phyloP scores from a whole-genome alignment of 2,329 filamentous ascomycete species.

The Dactylonectria macrodidyma region DNA sequence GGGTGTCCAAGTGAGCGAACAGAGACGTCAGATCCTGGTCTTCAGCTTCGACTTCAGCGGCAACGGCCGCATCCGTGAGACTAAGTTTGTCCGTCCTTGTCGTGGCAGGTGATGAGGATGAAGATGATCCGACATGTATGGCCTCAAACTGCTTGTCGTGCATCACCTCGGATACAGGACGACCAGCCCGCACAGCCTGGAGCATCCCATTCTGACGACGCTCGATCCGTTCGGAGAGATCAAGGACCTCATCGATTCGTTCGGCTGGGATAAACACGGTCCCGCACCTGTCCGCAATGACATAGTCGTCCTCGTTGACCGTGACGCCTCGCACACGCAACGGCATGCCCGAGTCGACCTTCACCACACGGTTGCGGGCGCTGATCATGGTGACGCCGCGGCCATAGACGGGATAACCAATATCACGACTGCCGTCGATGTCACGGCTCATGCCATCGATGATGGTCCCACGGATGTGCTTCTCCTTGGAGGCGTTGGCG shows the following conservation, averaged over 20 bases:
- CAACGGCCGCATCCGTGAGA: not conserved
- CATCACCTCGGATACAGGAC: constrained; percentile 31
- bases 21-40: constrained; percentile 32
- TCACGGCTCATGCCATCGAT: constrained; percentile 53
- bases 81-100: too few relatives aligned
- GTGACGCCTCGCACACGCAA: constrained; percentile 34
- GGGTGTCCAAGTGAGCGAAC: constrained; percentile 31
- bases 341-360: constrained; percentile 33
- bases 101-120: too few relatives aligned
- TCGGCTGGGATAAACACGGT: constrained; percentile 31
- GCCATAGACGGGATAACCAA: constrained; percentile 53
- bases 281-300: constrained; percentile 37
- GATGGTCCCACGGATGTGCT: constrained; percentile 48
- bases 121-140: not conserved
- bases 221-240: constrained; percentile 29
- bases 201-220: constrained; percentile 28
- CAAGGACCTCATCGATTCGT: constrained; percentile 31
- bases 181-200: constrained; percentile 24
- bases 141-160: constrained; percentile 31
- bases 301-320: constrained; percentile 37
- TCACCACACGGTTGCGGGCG: constrained; percentile 51
- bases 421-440: constrained; percentile 51
- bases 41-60: not conserved
- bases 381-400: constrained; percentile 52
- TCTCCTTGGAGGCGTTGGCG: constrained; percentile 40